These are phyloP conservation scores for Mentha longifolia DNA, from an alignment of 257 asterid species.

Conservation along the genomic window DNA sequence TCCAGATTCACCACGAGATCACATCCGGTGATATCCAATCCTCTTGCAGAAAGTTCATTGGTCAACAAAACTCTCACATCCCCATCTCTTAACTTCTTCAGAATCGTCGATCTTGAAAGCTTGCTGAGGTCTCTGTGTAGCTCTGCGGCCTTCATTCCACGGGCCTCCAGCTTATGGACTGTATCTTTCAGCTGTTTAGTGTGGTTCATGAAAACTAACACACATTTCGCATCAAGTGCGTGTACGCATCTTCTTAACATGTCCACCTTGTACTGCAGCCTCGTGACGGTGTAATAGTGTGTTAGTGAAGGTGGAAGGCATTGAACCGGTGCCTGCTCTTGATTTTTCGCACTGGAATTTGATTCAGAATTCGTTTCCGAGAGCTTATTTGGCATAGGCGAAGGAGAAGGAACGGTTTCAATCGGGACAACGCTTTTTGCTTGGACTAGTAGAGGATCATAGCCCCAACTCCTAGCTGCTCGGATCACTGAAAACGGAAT, in stretches of 20 bases:
- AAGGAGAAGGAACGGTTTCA: conserved; percentile 54
- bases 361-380: conserved; percentile 50
- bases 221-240: conserved; percentile 82
- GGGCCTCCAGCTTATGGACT: conserved; percentile 88
- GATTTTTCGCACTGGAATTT: too few species aligned
- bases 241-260: conserved; percentile 79
- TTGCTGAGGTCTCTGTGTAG: conserved; percentile 88
- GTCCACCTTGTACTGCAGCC: conserved; percentile 93
- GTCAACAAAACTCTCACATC: conserved; percentile 84
- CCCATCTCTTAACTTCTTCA: conserved; percentile 77
- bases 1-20: conserved; percentile 95
- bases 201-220: conserved; percentile 91
- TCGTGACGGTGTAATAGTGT: conserved; percentile 73
- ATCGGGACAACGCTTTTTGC: conserved; percentile 68
- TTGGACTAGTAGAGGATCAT: conserved; percentile 87
- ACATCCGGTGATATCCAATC: conserved; percentile 92
- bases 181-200: conserved; percentile 85
- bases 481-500: conserved; percentile 90
- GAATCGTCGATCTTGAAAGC: conserved; percentile 76
- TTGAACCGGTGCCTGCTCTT: conserved; percentile 55
- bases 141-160: conserved; percentile 89
- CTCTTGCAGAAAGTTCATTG: conserved; percentile 95
- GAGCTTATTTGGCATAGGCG: conserved; percentile 32
- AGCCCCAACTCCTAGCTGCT: conserved; percentile 93
- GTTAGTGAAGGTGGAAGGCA: conserved; percentile 85